Evolutionary conservation across 495 filamentous ascomycete species (phyloP).

Genomic region (Aspergillus sclerotioniger): DNA sequence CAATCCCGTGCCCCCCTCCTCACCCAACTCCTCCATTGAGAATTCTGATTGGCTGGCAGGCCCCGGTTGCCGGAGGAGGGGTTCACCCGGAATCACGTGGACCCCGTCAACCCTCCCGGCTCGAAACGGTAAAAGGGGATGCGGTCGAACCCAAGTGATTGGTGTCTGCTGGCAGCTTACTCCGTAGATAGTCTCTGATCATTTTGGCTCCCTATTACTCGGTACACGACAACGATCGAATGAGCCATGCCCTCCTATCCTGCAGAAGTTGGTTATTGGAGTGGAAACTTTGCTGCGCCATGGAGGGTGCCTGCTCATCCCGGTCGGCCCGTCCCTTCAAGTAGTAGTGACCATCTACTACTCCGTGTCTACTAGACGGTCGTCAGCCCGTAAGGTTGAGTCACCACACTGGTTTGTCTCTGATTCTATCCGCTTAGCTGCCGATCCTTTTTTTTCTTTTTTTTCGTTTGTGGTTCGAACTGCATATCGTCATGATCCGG

Average conservation of each 20-base stretch:
- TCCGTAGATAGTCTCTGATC: too few species aligned
- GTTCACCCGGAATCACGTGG: constrained; percentile 32
- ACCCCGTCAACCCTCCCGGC: constrained; percentile 12
- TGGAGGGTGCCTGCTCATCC: constrained; percentile 13
- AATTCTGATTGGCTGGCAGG: constrained; percentile 33
- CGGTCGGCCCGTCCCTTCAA: constrained; percentile 19
- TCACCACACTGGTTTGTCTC: not conserved
- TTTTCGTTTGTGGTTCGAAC: not conserved
- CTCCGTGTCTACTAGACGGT: too few species aligned
- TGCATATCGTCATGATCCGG: not conserved
- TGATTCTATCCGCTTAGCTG: constrained; percentile 3
- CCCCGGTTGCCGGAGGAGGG: constrained; percentile 25
- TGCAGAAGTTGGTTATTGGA: not conserved
- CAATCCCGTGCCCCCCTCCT: constrained; percentile 44
- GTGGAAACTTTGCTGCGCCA: not conserved
- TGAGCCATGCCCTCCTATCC: not conserved
- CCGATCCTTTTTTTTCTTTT: constrained; percentile 3
- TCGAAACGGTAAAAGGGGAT: constrained; percentile 4
- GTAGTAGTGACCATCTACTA: constrained; percentile 2
- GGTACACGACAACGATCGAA: not conserved
- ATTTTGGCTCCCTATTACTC: not conserved
- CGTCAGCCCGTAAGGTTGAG: not conserved
- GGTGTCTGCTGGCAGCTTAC: not conserved
- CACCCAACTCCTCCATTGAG: constrained; percentile 14
- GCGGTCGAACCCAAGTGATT: not conserved